Evolutionary conservation across 306 rosid species (phyloP).

Genomic region (Malus fusca): DNA sequence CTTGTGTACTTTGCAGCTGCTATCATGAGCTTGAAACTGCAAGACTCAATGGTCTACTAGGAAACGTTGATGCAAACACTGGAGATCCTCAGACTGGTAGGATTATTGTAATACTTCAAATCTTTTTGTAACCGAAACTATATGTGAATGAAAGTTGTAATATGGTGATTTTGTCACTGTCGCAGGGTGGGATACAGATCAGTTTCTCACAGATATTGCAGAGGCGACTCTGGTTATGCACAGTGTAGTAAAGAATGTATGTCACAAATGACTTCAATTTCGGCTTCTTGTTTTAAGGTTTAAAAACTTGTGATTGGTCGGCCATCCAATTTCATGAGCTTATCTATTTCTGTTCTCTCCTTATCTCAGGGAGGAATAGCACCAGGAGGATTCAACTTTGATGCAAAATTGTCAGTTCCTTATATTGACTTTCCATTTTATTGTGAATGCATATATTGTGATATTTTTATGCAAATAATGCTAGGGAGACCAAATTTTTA

Average conservation of each 20-base stretch:
- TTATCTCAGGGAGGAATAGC: conserved; percentile 70
- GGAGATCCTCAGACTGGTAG: conserved; percentile 95
- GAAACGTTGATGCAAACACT: conserved; percentile 88
- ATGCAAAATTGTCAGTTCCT: conserved; percentile 77
- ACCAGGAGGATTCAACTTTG: conserved; percentile 98
- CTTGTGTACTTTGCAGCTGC: conserved; percentile 42
- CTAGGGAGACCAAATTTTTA: background rate
- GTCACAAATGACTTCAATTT: conserved; percentile 1
- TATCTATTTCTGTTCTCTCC: background rate
- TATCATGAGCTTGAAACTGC: conserved; percentile 97
- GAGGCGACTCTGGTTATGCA: conserved; percentile 88
- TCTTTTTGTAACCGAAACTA: background rate
- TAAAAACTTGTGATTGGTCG: background rate
- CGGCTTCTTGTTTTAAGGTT: background rate
- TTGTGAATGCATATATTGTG: background rate
- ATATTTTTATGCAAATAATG: too few relatives aligned
- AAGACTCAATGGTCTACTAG: conserved; percentile 78
- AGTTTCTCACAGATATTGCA: conserved; percentile 77
- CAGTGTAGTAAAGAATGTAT: conserved; percentile 73
- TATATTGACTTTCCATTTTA: background rate
- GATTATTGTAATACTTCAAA: background rate
- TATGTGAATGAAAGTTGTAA: background rate
- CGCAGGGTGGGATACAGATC: conserved; percentile 98
- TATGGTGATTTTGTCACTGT: background rate
- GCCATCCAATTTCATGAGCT: background rate